Evolutionary conservation across 139 green algal genomes (phyloP), one percentile per base, ranked within the genome.

Genomic region (Chlamydomonas sphaeroides): DNA sequence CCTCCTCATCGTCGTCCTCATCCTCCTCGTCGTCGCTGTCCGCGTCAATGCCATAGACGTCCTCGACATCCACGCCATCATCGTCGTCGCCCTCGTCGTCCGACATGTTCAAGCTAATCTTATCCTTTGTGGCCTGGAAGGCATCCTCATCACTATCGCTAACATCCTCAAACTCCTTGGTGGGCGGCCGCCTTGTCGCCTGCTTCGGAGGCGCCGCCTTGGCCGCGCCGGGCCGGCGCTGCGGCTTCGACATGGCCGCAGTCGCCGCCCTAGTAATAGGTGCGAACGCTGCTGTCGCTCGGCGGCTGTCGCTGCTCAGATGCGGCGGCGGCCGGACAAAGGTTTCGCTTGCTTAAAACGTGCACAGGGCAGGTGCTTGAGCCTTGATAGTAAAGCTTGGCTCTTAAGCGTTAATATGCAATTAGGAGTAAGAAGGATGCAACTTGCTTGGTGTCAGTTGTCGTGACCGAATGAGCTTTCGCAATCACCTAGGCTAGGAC

Each of bases 51-150:
- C 87, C 66, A 48, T 85, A 82, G 18, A 84, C 78, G n/a, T 66
- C 90, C 66, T 90, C 87, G 28, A 85, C 83, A 61, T 94, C 90
- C 20, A 85, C 78, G 78, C 32, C 28, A 39, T 93, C 88, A 30
- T 83, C 45, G 0, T 81, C 81, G 3, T 88, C 53, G 26, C 85
- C 82, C 48, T 93, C 90, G 2, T 91, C 86, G 0, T 85, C 68
- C 0, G 68, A 79, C 49, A 84, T 68, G 30, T 89, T 71, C 38
- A 94, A 69, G 30, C 67, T 81, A 41, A 94, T n/a, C 32, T 89
- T 86, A 67, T 92, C 87, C 65, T 76, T 88, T 25, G 41, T 35
- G 51, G 83, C 84, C 72, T 93, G 75, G 57, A 92, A 92, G 8
- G 56, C 84, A 26, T 93, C 90, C 26, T 91, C 84, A 25, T 90